phyloP scores from a whole-genome alignment of 345 rosid species.

The Arabis alpina region DNA sequence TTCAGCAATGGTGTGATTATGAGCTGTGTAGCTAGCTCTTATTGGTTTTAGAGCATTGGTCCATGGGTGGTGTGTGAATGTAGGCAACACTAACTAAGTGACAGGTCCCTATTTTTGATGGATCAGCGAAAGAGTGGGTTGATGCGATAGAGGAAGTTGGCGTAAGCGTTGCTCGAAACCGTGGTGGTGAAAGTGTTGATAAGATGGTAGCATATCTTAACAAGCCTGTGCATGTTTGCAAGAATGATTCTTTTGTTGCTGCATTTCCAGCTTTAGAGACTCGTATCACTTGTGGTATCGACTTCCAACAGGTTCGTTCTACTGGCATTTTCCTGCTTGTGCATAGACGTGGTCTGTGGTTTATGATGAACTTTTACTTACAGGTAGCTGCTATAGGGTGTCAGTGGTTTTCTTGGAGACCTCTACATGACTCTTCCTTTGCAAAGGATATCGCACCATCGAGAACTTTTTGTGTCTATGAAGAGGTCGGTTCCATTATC shows the following conservation, averaged over 20 bases:
- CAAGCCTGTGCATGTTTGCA: slow-evolving; percentile 58
- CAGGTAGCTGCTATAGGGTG: slow-evolving; percentile 75
- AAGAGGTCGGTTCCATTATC: slow-evolving; percentile 60
- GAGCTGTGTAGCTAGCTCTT: slow-evolving; percentile 2
- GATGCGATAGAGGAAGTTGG: slow-evolving; percentile 69
- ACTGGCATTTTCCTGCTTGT: slow-evolving; percentile 6
- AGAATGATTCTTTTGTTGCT: slow-evolving; percentile 66
- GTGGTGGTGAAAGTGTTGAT: slow-evolving; percentile 51
- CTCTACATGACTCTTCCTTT: slow-evolving; percentile 52
- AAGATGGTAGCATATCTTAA: slow-evolving; percentile 65
- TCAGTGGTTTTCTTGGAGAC: slow-evolving; percentile 78
- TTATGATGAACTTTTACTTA: slow-evolving; percentile 1
- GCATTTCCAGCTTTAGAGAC: slow-evolving; percentile 71
- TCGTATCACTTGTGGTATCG: slow-evolving; percentile 74
- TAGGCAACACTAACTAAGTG: slow-evolving; percentile 31
- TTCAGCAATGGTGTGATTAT: slow-evolving; percentile 13
- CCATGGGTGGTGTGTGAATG: slow-evolving; percentile 10
- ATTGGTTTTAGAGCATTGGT: slow-evolving; percentile 11
- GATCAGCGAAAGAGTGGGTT: slow-evolving; percentile 82
- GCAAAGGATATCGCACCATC: slow-evolving; percentile 63
- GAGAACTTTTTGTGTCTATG: slow-evolving; percentile 80
- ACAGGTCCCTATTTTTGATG: slow-evolving; percentile 90
- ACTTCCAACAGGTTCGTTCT: slow-evolving; percentile 68
- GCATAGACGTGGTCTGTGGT: background rate
- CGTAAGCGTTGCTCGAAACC: slow-evolving; percentile 55